These are phyloP conservation scores for Actinidia chinensis DNA, from an alignment of 179 eudicot species.

Conservation along the genomic window DNA sequence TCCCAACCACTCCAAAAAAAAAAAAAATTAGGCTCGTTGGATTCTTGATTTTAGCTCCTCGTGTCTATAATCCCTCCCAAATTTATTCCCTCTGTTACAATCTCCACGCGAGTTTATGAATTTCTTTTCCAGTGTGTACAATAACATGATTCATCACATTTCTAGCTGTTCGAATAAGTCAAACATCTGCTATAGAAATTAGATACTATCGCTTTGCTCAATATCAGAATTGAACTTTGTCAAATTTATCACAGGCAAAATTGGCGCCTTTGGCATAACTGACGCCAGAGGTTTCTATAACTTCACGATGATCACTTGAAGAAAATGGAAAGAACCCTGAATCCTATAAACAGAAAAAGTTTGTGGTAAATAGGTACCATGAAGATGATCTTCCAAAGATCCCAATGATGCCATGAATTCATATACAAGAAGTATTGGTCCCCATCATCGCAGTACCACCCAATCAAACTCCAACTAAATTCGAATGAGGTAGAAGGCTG, in stretches of 20 bases:
- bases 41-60: too few species aligned
- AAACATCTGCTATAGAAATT: not conserved
- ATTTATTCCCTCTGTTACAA: not conserved
- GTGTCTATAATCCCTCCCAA: too few species aligned
- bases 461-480: slow-evolving; percentile 81
- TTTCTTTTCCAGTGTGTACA: not conserved
- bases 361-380: slow-evolving; percentile 44
- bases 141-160: not conserved
- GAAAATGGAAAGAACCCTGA: not conserved
- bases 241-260: not conserved
- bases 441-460: slow-evolving; percentile 97
- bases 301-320: not conserved
- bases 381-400: slow-evolving; percentile 92
- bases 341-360: not conserved
- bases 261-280: not conserved
- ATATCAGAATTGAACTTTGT: not conserved
- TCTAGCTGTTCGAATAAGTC: not conserved
- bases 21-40: not conserved
- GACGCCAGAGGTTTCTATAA: not conserved
- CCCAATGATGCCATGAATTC: slow-evolving; percentile 91
- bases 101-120: not conserved
- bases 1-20: not conserved
- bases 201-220: not conserved
- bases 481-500: slow-evolving; percentile 80
- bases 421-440: slow-evolving; percentile 90